These are phyloP conservation scores for Penicillium parvum DNA, from an alignment of 495 filamentous ascomycete species.

Conservation along the genomic window DNA sequence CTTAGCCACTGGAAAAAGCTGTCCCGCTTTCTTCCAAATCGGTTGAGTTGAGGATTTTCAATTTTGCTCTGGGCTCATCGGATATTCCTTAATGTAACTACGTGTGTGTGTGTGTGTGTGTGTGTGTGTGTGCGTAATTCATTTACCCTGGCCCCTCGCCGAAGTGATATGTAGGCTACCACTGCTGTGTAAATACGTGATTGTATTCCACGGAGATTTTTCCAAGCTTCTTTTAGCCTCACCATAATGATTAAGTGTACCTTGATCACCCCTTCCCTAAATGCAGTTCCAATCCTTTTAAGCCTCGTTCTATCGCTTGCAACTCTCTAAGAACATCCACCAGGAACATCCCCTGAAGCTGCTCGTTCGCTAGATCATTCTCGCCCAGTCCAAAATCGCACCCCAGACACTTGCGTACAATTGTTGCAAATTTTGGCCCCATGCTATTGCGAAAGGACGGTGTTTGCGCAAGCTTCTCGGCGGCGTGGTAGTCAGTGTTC, in stretches of 20 bases:
- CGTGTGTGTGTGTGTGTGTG: no score
- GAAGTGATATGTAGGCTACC: no score
- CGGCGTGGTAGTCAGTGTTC: not conserved
- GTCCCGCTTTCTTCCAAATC: no score
- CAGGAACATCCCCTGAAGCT: not conserved
- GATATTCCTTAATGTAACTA: no score
- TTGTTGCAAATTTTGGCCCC: not conserved
- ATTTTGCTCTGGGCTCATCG: no score
- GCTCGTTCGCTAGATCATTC: not conserved
- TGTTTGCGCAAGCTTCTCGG: not conserved
- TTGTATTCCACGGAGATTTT: no score
- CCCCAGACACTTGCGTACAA: not conserved
- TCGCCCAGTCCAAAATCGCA: not conserved
- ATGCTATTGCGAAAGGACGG: not conserved
- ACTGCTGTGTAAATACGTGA: no score
- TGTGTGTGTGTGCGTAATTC: not conserved
- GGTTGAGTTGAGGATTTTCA: no score
- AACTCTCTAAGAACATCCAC: not conserved
- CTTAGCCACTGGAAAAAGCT: no score
- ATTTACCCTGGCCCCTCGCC: constrained; percentile 3
- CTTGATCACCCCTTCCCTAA: not conserved
- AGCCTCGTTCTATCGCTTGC: not conserved
- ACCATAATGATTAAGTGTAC: not conserved
- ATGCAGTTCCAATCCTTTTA: not conserved
- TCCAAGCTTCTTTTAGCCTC: no score